Base-by-base conservation (phyloP, 2,329 filamentous ascomycete species). In the Aureobasidium subglaciale region DNA sequence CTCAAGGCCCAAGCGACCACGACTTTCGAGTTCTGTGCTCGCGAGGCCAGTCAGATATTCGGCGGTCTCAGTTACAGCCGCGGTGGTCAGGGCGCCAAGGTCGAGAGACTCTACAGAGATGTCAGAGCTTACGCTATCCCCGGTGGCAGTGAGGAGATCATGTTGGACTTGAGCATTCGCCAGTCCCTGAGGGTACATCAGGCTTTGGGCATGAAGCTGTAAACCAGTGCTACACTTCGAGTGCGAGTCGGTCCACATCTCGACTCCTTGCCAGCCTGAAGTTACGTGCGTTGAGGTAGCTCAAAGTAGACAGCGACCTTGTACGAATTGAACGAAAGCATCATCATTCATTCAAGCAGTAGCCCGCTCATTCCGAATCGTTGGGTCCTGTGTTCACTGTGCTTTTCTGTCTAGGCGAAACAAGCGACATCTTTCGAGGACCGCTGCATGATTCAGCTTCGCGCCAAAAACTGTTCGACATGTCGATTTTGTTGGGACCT, bases 41-140 rank as follows among this genome's bases (percentile, higher is more conserved):
- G 92, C 59, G 93, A 99, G 75, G 93, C 93, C 15, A 89, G 85
- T 68, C 93, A 99, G 80, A 97, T 99, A 72, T 99, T 97, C 65
- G 93, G 93, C 59, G 93, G 93, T 24, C 75, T 97, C 62, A 90
- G 86, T 65, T 97, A 97, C 76, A 91, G 85, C 58, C 83, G 92
- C 40, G 93, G 93, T 56, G 93, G 93, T 15, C 93, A 97, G 76
- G 93, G 93, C 59, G 92, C 84, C 58, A 96, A 96, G 82, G 83
- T 97, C 52, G 93, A 99, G 82, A 78, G 93, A 58, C 75, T 99
- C 65, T 97, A 97, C 73, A 82, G 93, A 60, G 93, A 99, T 71
- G 93, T 97, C 15, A 82, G 93, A 64, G 93, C 93, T 0, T 97
- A 99, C 71, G 92, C 93, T 24, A 79, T 99, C 63, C 93, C 93